Base-by-base conservation (phyloP, 768 basidiomycete species). In the Calocera viscosa region DNA sequence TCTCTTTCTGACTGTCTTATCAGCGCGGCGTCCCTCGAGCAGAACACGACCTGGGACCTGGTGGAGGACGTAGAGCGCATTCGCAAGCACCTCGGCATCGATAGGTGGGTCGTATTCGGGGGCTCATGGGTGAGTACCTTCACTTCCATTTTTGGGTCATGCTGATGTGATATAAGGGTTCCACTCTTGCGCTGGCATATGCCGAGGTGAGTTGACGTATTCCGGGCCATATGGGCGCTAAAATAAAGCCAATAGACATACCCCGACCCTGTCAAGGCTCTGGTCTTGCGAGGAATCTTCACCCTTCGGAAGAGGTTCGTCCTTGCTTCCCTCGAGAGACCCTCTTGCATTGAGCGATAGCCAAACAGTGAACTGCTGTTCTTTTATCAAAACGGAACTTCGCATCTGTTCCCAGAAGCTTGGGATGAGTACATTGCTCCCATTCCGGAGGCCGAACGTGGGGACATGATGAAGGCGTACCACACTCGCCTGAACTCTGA, bases 11-110 rank as follows among this genome's bases (percentile, higher is more conserved):
- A 32, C 35, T 66, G 22, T 14, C 14, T 5, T 5, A 38, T 14
- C 71, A 92, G 90, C 76, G 82, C 74, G 66, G 92, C 93, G 8
- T 87, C 76, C 34, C 76, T 87, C 1, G 87, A 90, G 70, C 87
- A 93, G 64, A 97, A 97, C 76, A 96, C 92, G 1, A 96, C 94
- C 2, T 93, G 90, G 91, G 88, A 92, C 73, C 84, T 95, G 43
- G 91, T 97, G 28, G 88, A 84, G 69, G 94, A 97, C 73, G 85
- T 93, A 11, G 94, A 97, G 74, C 87, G 79, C 72, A 77, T 95
- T 28, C 82, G 94, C 67, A 80, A 87, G 73, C 82, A 88, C 67
- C 82, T 97, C 17, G 77, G 77, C 43, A 82, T 97, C 66, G 86
- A 90, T 22, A 90, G 85, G 73, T 96, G 93, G 94, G 86, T 94